Evolutionary conservation across 306 rosid genomes (phyloP).

Genomic region (Cicer yamashitae): DNA sequence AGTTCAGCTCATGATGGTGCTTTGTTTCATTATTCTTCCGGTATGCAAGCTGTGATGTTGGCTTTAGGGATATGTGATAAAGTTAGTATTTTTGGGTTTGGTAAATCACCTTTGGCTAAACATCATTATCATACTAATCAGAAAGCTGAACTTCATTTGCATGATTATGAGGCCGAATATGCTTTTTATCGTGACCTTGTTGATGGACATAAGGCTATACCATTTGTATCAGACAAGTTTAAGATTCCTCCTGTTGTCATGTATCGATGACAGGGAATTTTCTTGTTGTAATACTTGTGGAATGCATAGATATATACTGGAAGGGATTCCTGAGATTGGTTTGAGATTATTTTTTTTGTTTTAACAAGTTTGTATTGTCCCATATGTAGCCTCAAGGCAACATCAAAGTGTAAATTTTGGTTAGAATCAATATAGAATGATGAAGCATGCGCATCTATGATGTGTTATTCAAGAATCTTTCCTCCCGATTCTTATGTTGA

Average conservation of each 20-base stretch:
- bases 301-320: slow-evolving; percentile 44
- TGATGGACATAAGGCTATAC: slow-evolving; percentile 62
- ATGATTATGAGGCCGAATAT: slow-evolving; percentile 94
- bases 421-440: slow-evolving; percentile 48
- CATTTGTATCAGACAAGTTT: slow-evolving; percentile 71
- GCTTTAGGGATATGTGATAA: slow-evolving; percentile 89
- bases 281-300: slow-evolving; percentile 39
- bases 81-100: slow-evolving; percentile 88
- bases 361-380: slow-evolving; percentile 47
- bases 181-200: slow-evolving; percentile 76
- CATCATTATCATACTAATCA: slow-evolving; percentile 97
- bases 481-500: slow-evolving; percentile 1
- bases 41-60: slow-evolving; percentile 94
- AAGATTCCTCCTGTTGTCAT: slow-evolving; percentile 80
- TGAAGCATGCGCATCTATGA: slow-evolving; percentile 16
- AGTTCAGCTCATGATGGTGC: slow-evolving; percentile 73
- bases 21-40: slow-evolving; percentile 89
- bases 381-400: slow-evolving; percentile 59
- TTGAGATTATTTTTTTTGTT: slow-evolving; percentile 44
- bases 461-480: slow-evolving; percentile 21
- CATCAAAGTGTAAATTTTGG: slow-evolving; percentile 57
- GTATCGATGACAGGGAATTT: slow-evolving; percentile 61
- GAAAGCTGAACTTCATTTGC: slow-evolving; percentile 86
- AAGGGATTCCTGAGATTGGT: slow-evolving; percentile 40
- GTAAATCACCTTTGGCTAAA: slow-evolving; percentile 74